Base-by-base conservation (phyloP, 257 asterid species). In the Asclepias syriaca region DNA sequence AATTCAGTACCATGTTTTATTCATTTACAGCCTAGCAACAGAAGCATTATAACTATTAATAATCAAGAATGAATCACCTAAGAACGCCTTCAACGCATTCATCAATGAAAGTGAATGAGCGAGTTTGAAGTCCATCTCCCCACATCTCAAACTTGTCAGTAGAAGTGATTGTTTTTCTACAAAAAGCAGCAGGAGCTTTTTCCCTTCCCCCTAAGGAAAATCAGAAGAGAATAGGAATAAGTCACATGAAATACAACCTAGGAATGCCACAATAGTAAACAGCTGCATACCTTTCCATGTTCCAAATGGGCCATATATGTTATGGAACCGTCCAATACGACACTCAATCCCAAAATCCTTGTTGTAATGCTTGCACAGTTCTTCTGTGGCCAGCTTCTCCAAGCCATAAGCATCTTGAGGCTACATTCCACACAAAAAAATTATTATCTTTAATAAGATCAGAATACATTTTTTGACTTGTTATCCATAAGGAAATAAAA, bases 371-470 rank as follows among this genome's bases (percentile, higher is more conserved):
- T 92, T 92, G 72, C 96, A 92, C 69, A 92, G 53, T 78, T 92
- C 97, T 77, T 92, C 96, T 0, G 96, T 88, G 4, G 96, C 97
- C 51, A 89, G 90, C 83, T 92, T 92, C 86, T 92, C 97, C 65
- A 92, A 85, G 48, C 96, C 96, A 21, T 92, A 92, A 34, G 97
- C 97, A 84, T 92, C 97, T 89, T 92, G 97, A 68, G 96, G 97
- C 96, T 92, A 70, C n/a, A 79, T 32, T 68, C 61, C 72, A 65
- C 63, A 50, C 32, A 76, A 8, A 8, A 43, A 5, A 7, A 43
- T 7, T 8, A 6, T 43, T 9, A 45, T 13, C 16, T 46, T 64
- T 29, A 40, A 37, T 12, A 29, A 64, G 0, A 65, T 61, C 46
- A 34, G 6, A 32, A 5, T 29, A 61, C n/a, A 16, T 18, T 32